These are phyloP conservation scores for Syzygium grande DNA, from an alignment of 345 rosid genomes.

Conservation along the genomic window DNA sequence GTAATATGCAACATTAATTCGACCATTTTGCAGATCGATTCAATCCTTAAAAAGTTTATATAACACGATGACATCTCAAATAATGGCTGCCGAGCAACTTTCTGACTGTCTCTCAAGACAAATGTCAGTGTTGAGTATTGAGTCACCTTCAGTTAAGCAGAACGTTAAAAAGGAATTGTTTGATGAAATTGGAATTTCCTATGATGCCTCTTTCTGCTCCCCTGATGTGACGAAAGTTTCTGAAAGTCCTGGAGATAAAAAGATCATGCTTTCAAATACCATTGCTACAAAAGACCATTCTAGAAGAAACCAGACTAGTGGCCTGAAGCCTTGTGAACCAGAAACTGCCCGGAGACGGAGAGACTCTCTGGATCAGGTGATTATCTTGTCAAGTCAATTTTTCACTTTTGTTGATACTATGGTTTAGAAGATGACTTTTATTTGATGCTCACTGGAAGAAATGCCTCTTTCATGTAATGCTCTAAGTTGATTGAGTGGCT, in stretches of 20 bases:
- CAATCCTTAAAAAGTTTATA: constrained; percentile 68
- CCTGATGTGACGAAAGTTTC: constrained; percentile 46
- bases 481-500: neutral
- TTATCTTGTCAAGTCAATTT: neutral
- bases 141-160: constrained; percentile 50
- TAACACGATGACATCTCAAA: constrained; percentile 64
- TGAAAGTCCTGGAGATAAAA: constrained; percentile 30
- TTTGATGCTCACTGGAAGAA: neutral
- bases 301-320: constrained; percentile 48
- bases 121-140: constrained; percentile 63
- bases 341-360: constrained; percentile 87
- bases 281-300: constrained; percentile 47
- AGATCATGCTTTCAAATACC: constrained; percentile 46
- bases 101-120: constrained; percentile 81
- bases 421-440: neutral
- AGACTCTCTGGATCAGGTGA: constrained; percentile 82
- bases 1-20: neutral
- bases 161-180: constrained; percentile 76
- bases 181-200: constrained; percentile 77
- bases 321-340: constrained; percentile 48
- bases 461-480: neutral
- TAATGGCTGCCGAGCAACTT: constrained; percentile 86
- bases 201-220: constrained; percentile 69
- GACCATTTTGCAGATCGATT: constrained; percentile 42
- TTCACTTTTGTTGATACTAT: constrained; percentile 14